A percentile compares a stretch with the other conserved stretches of the same genome.
Conservation (phyloP, 2,329 filamentous ascomycete genomes). For the Dothiorella sarmentorum region DNA sequence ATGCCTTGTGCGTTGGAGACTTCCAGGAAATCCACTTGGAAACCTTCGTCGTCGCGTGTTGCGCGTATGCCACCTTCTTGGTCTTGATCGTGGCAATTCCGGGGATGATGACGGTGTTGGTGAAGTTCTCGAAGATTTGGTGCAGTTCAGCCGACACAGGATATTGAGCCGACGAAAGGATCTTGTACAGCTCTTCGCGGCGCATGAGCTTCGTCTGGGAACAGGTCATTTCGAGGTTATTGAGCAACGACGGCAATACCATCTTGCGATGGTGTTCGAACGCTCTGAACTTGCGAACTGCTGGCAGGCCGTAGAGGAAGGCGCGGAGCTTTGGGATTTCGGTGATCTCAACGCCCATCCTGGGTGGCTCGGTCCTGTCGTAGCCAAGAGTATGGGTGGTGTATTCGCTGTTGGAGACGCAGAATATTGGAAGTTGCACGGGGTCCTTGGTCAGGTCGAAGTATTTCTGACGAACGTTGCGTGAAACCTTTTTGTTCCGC, state of each 20-base stretch:
- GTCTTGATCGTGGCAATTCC: background rate
- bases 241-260: conserved; percentile 21
- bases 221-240: conserved; percentile 24
- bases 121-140: background rate
- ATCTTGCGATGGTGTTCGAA: conserved; percentile 20
- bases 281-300: conserved; percentile 20
- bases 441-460: conserved; percentile 21
- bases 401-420: conserved; percentile 21
- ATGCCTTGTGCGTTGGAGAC: conserved; percentile 7
- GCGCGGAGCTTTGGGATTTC: conserved; percentile 22
- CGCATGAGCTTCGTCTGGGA: conserved; percentile 21
- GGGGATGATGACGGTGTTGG: background rate
- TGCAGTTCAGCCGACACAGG: background rate
- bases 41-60: background rate
- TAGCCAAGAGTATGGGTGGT: background rate
- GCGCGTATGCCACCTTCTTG: background rate
- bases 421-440: conserved; percentile 21
- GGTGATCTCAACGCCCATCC: conserved; percentile 21
- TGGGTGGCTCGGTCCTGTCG: background rate
- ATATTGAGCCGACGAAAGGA: background rate
- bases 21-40: background rate
- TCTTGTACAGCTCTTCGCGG: conserved; percentile 20
- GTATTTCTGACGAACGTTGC: conserved; percentile 11
- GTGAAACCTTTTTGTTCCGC: conserved; percentile 22
- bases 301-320: conserved; percentile 22